Evolutionary conservation across 2,329 filamentous ascomycete species (phyloP).

Genomic region (Rutstroemia sp.): DNA sequence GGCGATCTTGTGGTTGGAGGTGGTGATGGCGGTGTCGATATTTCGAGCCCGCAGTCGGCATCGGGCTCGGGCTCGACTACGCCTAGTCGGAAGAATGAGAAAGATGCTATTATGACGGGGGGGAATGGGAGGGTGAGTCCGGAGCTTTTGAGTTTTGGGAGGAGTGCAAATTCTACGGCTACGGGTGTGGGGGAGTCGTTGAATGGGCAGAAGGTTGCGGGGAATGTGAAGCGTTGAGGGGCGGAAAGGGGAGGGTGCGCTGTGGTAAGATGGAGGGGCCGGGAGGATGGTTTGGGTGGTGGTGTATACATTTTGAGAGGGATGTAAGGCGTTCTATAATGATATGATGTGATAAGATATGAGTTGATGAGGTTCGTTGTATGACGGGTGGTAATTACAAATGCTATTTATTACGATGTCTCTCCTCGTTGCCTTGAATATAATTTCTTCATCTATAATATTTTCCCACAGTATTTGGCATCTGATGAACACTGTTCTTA

Average conservation of each 20-base stretch:
- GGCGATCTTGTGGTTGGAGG: conserved; percentile 69
- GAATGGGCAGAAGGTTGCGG: conserved; percentile 16
- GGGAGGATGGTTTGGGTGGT: neutral
- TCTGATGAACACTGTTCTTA: neutral
- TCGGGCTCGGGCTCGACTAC: conserved; percentile 19
- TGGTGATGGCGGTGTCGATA: conserved; percentile 25
- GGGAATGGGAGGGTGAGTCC: conserved; percentile 17
- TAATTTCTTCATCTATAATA: neutral
- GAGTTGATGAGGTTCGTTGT: neutral
- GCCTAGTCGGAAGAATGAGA: conserved; percentile 15
- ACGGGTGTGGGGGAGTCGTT: conserved; percentile 17
- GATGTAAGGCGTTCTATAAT: neutral
- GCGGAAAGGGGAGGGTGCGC: neutral
- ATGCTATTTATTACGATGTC: neutral
- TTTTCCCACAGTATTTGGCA: neutral
- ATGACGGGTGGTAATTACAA: no score
- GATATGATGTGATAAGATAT: neutral
- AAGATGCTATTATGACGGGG: conserved; percentile 21
- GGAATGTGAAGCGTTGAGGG: neutral
- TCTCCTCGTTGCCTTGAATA: neutral
- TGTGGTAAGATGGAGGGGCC: neutral
- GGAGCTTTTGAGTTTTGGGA: conserved; percentile 23
- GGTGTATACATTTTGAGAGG: neutral
- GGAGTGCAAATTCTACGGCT: conserved; percentile 18
- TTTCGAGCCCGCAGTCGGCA: neutral